phyloP scores from a whole-genome alignment of 495 filamentous ascomycete species.

The Neurospora discreta region DNA sequence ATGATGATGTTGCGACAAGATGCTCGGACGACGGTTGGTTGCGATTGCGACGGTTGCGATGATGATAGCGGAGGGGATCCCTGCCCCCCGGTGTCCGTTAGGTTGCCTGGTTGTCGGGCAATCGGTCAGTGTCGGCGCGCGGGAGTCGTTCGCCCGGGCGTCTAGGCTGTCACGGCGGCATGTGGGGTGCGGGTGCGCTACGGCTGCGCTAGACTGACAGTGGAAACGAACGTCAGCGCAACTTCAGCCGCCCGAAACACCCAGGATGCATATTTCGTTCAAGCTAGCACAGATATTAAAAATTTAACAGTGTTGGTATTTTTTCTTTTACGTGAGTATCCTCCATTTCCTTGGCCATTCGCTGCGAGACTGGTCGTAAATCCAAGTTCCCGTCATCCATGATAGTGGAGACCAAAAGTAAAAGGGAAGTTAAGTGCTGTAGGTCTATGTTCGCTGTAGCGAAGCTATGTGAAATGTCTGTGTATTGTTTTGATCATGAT shows the following conservation, averaged over 20 bases:
- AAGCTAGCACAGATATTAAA: too few relatives aligned
- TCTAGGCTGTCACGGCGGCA: not conserved
- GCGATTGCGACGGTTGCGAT: not conserved
- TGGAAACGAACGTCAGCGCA: not conserved
- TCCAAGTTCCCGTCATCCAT: too few relatives aligned
- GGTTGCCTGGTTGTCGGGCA: not conserved
- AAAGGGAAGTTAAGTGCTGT: not conserved
- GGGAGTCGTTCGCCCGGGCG: not conserved
- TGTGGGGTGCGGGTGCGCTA: not conserved
- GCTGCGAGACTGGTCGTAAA: too few relatives aligned
- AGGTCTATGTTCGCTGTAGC: too few relatives aligned
- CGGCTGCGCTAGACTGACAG: not conserved
- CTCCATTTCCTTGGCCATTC: too few relatives aligned
- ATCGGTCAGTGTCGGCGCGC: not conserved
- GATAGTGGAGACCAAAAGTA: not conserved
- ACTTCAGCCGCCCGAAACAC: too few relatives aligned
- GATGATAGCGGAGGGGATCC: not conserved
- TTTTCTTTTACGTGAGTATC: too few relatives aligned
- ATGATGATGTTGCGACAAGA: not conserved
- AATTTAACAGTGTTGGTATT: too few relatives aligned
- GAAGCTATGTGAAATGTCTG: not conserved
- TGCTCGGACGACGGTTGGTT: not conserved
- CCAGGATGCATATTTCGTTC: too few relatives aligned
- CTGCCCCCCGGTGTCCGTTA: not conserved
- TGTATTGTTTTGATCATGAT: too few relatives aligned